These are phyloP conservation scores for Fusarium stilboides DNA, from an alignment of 2,329 filamentous ascomycete species.

Conservation along the genomic window DNA sequence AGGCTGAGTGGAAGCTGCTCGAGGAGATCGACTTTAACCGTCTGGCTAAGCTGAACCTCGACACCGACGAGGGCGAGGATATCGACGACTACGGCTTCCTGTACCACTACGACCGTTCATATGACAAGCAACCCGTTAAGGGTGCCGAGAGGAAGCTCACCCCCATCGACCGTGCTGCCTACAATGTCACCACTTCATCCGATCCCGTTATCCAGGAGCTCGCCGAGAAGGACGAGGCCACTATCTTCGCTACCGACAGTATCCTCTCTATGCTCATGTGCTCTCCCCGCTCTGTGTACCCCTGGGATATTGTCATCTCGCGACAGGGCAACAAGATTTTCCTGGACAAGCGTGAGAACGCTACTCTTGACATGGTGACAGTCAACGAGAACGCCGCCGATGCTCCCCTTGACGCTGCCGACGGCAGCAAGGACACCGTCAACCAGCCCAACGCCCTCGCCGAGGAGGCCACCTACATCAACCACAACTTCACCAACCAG, in stretches of 20 bases:
- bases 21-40: slow-evolving; percentile 99
- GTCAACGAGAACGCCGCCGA: slow-evolving; percentile 99
- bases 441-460: slow-evolving; percentile 95
- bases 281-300: slow-evolving; percentile 94
- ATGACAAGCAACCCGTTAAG: slow-evolving; percentile 94
- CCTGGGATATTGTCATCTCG: slow-evolving; percentile 96
- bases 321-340: slow-evolving; percentile 97
- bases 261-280: slow-evolving; percentile 99
- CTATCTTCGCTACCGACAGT: slow-evolving; percentile 96
- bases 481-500: slow-evolving; percentile 99
- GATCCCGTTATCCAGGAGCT: slow-evolving; percentile 98
- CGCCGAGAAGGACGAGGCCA: slow-evolving; percentile 94
- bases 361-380: slow-evolving; percentile 95
- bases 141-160: slow-evolving; percentile 88
- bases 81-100: slow-evolving; percentile 96
- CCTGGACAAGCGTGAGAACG: slow-evolving; percentile 98
- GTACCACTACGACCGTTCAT: slow-evolving; percentile 97
- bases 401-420: slow-evolving; percentile 90
- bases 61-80: slow-evolving; percentile 95
- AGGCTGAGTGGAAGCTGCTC: slow-evolving; percentile 93
- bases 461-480: slow-evolving; percentile 99
- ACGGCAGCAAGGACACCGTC: slow-evolving; percentile 93
- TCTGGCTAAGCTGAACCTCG: slow-evolving; percentile 94
- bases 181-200: slow-evolving; percentile 97
- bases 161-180: slow-evolving; percentile 92